Conservation (phyloP, 257 asterid genomes). For the Linaria vulgaris region DNA sequence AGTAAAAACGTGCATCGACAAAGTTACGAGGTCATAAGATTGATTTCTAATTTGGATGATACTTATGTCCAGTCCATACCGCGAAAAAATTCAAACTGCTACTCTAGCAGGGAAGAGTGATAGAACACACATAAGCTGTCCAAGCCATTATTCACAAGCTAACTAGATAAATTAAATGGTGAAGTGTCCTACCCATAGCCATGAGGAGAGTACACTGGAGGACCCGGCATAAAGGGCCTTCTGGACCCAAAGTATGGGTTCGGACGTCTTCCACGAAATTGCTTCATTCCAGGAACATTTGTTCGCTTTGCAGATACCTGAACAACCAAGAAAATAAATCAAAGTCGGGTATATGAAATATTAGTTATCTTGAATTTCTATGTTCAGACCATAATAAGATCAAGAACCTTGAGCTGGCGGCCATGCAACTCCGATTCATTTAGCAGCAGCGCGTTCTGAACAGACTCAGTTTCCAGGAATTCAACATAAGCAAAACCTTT, state of each 20-base stretch:
- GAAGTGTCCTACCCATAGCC: constrained; percentile 48
- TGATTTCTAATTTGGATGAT: too few species aligned
- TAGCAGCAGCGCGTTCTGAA: constrained; percentile 51
- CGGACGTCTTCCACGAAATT: constrained; percentile 57
- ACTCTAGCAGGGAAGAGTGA: too few species aligned
- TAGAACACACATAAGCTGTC: too few species aligned
- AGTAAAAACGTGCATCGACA: too few species aligned
- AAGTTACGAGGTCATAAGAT: too few species aligned
- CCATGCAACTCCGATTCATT: constrained; percentile 55
- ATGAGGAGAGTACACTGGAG: constrained; percentile 44
- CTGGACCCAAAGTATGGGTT: constrained; percentile 51
- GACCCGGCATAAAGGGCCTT: constrained; percentile 57
- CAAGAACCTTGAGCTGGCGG: constrained; percentile 44
- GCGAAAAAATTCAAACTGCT: too few species aligned
- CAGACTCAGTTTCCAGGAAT: constrained; percentile 49
- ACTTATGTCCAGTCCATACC: too few species aligned
- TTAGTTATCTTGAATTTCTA: neutral
- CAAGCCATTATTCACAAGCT: too few species aligned
- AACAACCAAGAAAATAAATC: neutral
- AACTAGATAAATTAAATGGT: too few species aligned
- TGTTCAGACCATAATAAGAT: constrained; percentile 23
- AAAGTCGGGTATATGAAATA: neutral
- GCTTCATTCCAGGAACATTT: constrained; percentile 65
- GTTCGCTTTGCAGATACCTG: constrained; percentile 69
- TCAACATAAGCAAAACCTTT: constrained; percentile 61